phyloP scores from a whole-genome alignment of 441 rosid genomes.

The Croton laevigatus region DNA sequence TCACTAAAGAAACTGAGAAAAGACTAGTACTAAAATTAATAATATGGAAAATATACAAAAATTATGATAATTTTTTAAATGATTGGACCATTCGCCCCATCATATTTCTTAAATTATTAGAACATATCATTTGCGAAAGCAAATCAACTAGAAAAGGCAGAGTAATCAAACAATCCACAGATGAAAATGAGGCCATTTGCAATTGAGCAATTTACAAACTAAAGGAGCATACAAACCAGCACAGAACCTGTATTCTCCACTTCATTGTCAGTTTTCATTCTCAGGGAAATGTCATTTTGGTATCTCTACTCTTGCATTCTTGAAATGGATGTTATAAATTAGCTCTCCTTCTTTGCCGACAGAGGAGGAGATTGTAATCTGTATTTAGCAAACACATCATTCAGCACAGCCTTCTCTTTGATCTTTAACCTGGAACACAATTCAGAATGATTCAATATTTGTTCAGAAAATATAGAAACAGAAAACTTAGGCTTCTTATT shows the following conservation, averaged over 20 bases:
- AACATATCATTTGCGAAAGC: not conserved
- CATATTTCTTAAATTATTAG: not conserved
- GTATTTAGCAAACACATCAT: slow-evolving; percentile 66
- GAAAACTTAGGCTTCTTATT: not conserved
- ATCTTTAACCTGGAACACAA: slow-evolving; percentile 54
- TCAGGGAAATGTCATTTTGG: not conserved
- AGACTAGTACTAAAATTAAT: too few relatives aligned
- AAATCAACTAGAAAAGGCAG: not conserved
- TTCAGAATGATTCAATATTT: not conserved
- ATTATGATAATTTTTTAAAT: too few relatives aligned
- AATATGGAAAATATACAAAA: too few relatives aligned
- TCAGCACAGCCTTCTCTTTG: slow-evolving; percentile 72
- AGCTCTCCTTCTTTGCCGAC: slow-evolving; percentile 33
- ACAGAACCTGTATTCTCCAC: not conserved
- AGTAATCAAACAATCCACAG: not conserved
- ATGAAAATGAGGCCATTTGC: not conserved
- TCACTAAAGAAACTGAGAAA: too few relatives aligned
- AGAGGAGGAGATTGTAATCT: slow-evolving; percentile 40
- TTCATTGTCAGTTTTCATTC: not conserved
- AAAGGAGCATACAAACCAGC: not conserved
- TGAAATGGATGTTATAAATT: not conserved
- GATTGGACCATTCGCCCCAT: too few relatives aligned
- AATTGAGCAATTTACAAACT: not conserved
- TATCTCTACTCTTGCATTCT: not conserved
- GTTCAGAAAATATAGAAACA: not conserved